Base-by-base conservation (phyloP, 1,284 basidiomycete species). In the Veloporphyrellus conicus region DNA sequence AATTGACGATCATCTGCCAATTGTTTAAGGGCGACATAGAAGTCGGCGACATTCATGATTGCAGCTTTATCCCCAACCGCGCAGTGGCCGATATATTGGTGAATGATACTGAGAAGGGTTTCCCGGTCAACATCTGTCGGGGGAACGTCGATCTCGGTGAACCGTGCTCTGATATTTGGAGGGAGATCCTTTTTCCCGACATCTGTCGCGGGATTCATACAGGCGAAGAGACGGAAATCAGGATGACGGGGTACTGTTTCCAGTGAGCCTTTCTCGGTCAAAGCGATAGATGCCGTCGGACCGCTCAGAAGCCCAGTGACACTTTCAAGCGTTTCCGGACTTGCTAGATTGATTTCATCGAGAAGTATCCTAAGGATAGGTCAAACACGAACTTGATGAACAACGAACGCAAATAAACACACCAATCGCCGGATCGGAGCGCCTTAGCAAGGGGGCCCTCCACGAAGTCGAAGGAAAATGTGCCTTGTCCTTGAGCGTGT, bases 141-240 rank as follows among this genome's bases (percentile, higher is more conserved):
- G 12, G 89, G 83, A 4, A 98, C 94, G 62, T 95, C 94, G 43
- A 99, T 81, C 68, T 99, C 96, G 2, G 93, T 98, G 72, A 99
- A 99, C 27, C 90, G 83, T 7, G 87, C 83, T 29, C 95, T 85
- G 39, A 99, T 87, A 57, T 88, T 88, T 1, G 89, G 84, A 10
- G 93, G 91, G 1, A 99, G 82, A 60, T 98, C 95, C 61, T 93
- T 95, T 75, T 99, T 99, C 45, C 96, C 96, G 18, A 98, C 91
- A 56, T 99, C 96, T 3, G 95, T 99, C 0, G 96, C 96, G 2
- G 96, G 96, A 63, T 99, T 99, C 96, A 99, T 99, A 66, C 96
- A 99, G 2, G 93, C 94, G 61, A 99, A 99, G 8, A 99, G 74
- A 22, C 95, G 87, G 71, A 99, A 99, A 59, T 96, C 87, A 16